These are phyloP conservation scores for Apiospora aurea DNA, from an alignment of 2,329 filamentous ascomycete genomes.

Conservation along the genomic window DNA sequence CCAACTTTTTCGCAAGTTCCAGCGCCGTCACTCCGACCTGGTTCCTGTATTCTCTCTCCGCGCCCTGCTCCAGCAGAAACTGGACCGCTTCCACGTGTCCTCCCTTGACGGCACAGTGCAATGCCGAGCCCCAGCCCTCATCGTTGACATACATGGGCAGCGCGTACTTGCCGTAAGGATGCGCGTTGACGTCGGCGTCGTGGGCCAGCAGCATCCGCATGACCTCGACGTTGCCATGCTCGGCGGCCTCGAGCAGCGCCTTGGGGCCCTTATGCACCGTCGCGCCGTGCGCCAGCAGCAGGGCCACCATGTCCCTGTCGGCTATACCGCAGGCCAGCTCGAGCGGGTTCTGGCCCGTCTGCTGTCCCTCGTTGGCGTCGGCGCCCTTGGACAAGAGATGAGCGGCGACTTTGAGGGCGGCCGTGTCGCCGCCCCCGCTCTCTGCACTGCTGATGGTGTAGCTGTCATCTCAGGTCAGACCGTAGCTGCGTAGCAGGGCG, in stretches of 20 bases:
- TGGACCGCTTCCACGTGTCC: background rate
- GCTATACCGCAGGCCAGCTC: background rate
- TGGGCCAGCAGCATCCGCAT: background rate
- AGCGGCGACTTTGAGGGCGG: background rate
- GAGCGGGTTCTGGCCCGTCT: constrained; percentile 16
- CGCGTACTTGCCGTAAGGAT: background rate
- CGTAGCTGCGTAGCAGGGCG: background rate
- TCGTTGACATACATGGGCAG: background rate
- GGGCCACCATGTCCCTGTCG: background rate
- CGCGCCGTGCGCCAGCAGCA: background rate
- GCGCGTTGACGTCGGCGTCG: background rate
- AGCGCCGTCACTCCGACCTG: background rate
- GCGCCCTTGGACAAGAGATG: background rate
- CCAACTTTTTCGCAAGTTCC: background rate
- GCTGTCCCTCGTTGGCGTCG: background rate
- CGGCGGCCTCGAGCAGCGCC: constrained; percentile 3
- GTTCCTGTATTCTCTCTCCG: background rate
- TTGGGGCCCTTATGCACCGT: background rate
- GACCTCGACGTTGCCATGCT: background rate
- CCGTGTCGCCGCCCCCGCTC: background rate
- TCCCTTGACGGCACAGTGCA: background rate
- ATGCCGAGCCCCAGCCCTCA: constrained; percentile 8
- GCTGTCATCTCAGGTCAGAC: too few relatives aligned
- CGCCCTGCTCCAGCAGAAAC: background rate
- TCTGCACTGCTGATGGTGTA: background rate